Conservation (phyloP, 352 stramenopile genomes). For the Discostella stelligera region DNA sequence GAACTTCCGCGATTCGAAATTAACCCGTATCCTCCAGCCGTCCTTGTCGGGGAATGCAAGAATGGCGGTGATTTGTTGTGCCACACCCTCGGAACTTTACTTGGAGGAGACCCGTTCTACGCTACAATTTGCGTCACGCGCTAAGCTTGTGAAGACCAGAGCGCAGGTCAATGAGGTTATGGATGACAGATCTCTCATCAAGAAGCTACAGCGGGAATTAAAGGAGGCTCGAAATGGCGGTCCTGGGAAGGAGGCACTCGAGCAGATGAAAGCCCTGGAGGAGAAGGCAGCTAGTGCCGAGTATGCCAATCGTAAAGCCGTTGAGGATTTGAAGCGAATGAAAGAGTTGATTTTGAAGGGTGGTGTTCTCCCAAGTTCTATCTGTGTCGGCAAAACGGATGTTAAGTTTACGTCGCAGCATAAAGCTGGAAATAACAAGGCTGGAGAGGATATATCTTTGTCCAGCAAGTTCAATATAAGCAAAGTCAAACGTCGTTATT, state of each 20-base stretch:
- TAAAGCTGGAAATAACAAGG: constrained; percentile 26
- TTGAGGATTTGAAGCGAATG: constrained; percentile 71
- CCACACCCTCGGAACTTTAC: constrained; percentile 91
- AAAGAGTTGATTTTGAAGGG: constrained; percentile 79
- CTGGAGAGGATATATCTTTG: constrained; percentile 8
- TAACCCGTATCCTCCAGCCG: constrained; percentile 96
- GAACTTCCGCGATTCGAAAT: constrained; percentile 96
- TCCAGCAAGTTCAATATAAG: constrained; percentile 9
- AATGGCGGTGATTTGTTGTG: constrained; percentile 96
- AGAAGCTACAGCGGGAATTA: constrained; percentile 78
- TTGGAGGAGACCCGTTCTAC: constrained; percentile 92
- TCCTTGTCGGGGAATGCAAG: constrained; percentile 92
- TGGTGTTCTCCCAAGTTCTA: constrained; percentile 39
- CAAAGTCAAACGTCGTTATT: constrained; percentile 43
- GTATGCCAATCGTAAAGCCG: constrained; percentile 58
- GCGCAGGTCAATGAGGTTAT: constrained; percentile 89
- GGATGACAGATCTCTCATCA: constrained; percentile 82
- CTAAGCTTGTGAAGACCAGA: constrained; percentile 90
- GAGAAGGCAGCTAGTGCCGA: constrained; percentile 64
- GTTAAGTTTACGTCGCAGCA: constrained; percentile 37
- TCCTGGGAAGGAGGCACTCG: constrained; percentile 27
- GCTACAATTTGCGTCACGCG: constrained; percentile 93
- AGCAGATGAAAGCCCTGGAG: constrained; percentile 71
- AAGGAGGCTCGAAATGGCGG: constrained; percentile 63
- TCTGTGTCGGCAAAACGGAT: constrained; percentile 12